phyloP scores from a whole-genome alignment of 768 basidiomycete species.

The Rhizopogon vinicolor region DNA sequence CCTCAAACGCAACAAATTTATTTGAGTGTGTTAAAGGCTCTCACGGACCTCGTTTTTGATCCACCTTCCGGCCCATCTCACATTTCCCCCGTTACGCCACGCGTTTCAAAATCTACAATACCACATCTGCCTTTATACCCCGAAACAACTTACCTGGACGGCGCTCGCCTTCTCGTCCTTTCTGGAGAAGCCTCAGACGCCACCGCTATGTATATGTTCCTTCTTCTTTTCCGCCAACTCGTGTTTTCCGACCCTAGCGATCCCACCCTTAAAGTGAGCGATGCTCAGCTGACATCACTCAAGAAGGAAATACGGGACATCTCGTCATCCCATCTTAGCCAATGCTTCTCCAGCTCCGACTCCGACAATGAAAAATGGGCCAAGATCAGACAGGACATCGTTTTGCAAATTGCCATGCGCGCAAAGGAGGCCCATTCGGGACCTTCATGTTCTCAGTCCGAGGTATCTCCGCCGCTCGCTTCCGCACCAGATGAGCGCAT shows the following conservation, averaged over 20 bases:
- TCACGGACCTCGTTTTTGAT: constrained; percentile 63
- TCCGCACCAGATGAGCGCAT: constrained; percentile 47
- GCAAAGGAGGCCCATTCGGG: constrained; percentile 43
- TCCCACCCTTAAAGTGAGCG: constrained; percentile 38
- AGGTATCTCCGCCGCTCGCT: constrained; percentile 19
- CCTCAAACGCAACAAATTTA: constrained; percentile 42
- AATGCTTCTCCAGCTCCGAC: constrained; percentile 42
- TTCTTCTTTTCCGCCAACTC: constrained; percentile 77
- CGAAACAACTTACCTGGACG: constrained; percentile 82
- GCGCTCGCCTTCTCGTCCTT: constrained; percentile 58
- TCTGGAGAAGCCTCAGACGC: constrained; percentile 72
- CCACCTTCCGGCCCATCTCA: constrained; percentile 32
- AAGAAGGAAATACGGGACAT: constrained; percentile 77
- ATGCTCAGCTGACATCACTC: constrained; percentile 51
- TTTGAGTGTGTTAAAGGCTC: constrained; percentile 50
- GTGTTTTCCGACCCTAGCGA: constrained; percentile 43
- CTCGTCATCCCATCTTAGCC: constrained; percentile 51
- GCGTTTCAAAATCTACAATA: constrained; percentile 20
- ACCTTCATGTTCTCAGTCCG: constrained; percentile 13
- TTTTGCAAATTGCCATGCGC: constrained; percentile 71
- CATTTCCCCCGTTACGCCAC: constrained; percentile 29
- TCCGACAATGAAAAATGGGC: constrained; percentile 50
- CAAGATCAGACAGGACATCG: constrained; percentile 56
- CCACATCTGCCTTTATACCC: constrained; percentile 47
- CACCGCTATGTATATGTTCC: constrained; percentile 72